Evolutionary conservation across 345 rosid species (phyloP).

Genomic region (Pugionium cornutum): DNA sequence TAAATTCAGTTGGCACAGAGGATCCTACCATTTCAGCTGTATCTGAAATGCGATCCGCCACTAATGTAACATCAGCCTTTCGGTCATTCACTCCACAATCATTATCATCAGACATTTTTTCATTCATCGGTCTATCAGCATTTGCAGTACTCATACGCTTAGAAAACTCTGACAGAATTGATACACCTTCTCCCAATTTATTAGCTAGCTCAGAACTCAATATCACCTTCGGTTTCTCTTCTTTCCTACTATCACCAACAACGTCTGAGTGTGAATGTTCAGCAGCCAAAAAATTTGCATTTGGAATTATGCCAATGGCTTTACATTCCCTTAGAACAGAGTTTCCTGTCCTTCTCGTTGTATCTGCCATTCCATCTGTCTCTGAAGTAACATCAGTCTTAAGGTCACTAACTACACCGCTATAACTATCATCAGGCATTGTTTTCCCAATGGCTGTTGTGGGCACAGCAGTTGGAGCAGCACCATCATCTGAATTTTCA

Average conservation of each 20-base stretch:
- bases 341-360: neutral
- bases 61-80: constrained; percentile 18
- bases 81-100: constrained; percentile 14
- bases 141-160: neutral
- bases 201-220: constrained; percentile 36
- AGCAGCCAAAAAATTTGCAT: constrained; percentile 35
- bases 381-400: constrained; percentile 19
- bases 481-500: constrained; percentile 43
- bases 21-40: constrained; percentile 23
- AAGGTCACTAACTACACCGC: neutral
- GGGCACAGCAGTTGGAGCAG: neutral
- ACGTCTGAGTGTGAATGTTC: constrained; percentile 36
- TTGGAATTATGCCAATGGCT: constrained; percentile 29
- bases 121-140: constrained; percentile 19
- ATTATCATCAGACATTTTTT: constrained; percentile 34
- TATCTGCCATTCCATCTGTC: neutral
- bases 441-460: no score
- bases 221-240: constrained; percentile 33
- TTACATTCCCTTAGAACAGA: constrained; percentile 38
- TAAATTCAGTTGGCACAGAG: constrained; percentile 41
- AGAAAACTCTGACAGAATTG: neutral
- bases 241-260: constrained; percentile 39
- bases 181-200: constrained; percentile 31
- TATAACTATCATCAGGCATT: neutral
- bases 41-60: constrained; percentile 19